These are phyloP conservation scores for Mycena rosella DNA, from an alignment of 768 basidiomycete genomes.

Conservation along the genomic window DNA sequence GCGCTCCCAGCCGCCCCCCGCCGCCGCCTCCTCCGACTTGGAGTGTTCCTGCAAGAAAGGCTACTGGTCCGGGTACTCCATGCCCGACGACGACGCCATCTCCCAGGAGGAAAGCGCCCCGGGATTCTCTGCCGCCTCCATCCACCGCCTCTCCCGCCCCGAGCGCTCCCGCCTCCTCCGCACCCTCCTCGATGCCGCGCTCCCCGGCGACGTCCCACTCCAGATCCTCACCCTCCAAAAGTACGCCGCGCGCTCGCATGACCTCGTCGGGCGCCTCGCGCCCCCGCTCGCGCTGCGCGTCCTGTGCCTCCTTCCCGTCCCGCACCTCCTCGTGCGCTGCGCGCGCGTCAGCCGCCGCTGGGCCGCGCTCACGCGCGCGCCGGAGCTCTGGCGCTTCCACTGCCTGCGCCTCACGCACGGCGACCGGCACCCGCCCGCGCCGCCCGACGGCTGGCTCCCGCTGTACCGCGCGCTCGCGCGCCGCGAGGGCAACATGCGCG, in stretches of 20 bases:
- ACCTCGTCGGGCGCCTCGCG: slow-evolving; percentile 82
- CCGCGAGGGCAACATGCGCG: slow-evolving; percentile 86
- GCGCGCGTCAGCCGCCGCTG: too few species aligned
- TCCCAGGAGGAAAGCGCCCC: slow-evolving; percentile 53
- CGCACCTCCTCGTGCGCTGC: too few species aligned
- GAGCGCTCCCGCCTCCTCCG: slow-evolving; percentile 37
- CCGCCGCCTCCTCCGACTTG: slow-evolving; percentile 22
- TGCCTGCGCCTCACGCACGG: slow-evolving; percentile 79
- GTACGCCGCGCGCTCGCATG: slow-evolving; percentile 85
- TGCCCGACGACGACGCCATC: slow-evolving; percentile 58
- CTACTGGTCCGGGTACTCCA: slow-evolving; percentile 82
- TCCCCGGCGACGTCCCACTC: slow-evolving; percentile 84
- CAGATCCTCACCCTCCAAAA: slow-evolving; percentile 90
- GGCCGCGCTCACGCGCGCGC: slow-evolving; percentile 69
- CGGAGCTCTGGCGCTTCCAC: slow-evolving; percentile 82
- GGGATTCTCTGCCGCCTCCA: slow-evolving; percentile 43
- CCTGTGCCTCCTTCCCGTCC: slow-evolving; percentile 60
- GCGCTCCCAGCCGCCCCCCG: slow-evolving; percentile 54
- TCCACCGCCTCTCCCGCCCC: slow-evolving; percentile 31
- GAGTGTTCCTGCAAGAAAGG: slow-evolving; percentile 55
- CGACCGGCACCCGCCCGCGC: slow-evolving; percentile 75
- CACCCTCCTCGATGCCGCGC: slow-evolving; percentile 24
- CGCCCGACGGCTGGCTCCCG: slow-evolving; percentile 83
- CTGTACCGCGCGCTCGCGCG: slow-evolving; percentile 87
- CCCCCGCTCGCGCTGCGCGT: slow-evolving; percentile 75